Evolutionary conservation across 2,329 filamentous ascomycete genomes (phyloP).

Genomic region (Exophiala viscosa): DNA sequence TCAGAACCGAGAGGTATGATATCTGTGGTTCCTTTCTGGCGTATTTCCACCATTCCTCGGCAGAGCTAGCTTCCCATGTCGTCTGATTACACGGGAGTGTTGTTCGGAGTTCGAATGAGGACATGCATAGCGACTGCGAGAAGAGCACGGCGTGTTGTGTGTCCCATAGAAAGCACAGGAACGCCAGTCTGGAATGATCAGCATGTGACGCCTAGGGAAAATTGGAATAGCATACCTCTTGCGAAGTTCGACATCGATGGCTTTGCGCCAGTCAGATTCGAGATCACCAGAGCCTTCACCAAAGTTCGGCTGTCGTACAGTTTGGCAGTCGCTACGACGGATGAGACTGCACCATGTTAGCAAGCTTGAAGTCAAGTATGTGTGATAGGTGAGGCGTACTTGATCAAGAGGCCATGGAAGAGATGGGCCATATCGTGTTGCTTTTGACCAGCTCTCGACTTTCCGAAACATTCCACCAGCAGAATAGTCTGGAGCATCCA

Average conservation of each 20-base stretch:
- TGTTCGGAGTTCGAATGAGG: constrained; percentile 59
- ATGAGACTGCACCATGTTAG: constrained; percentile 37
- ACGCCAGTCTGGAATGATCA: constrained; percentile 40
- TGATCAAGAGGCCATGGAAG: constrained; percentile 55
- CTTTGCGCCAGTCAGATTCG: constrained; percentile 50
- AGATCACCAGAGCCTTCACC: constrained; percentile 39
- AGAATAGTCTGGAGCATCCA: constrained; percentile 62
- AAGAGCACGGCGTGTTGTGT: constrained; percentile 63
- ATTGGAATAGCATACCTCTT: constrained; percentile 41
- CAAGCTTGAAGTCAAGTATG: neutral
- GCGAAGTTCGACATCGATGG: constrained; percentile 55
- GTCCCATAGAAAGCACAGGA: constrained; percentile 65
- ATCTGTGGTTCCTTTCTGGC: constrained; percentile 37
- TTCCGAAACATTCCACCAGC: constrained; percentile 62
- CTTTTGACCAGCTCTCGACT: constrained; percentile 59
- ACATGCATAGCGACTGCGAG: constrained; percentile 65
- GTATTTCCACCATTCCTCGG: constrained; percentile 49
- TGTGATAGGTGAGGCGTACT: constrained; percentile 29
- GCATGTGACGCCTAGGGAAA: neutral
- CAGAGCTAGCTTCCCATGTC: constrained; percentile 56
- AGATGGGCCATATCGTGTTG: constrained; percentile 63
- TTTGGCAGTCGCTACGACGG: constrained; percentile 51
- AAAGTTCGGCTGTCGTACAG: constrained; percentile 37
- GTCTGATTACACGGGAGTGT: constrained; percentile 53
- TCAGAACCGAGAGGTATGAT: constrained; percentile 48